Percentiles rank a stretch among this genome's conserved stretches.
Conservation (phyloP, 78 protist species). For the Dictyostelium citrinum region DNA sequence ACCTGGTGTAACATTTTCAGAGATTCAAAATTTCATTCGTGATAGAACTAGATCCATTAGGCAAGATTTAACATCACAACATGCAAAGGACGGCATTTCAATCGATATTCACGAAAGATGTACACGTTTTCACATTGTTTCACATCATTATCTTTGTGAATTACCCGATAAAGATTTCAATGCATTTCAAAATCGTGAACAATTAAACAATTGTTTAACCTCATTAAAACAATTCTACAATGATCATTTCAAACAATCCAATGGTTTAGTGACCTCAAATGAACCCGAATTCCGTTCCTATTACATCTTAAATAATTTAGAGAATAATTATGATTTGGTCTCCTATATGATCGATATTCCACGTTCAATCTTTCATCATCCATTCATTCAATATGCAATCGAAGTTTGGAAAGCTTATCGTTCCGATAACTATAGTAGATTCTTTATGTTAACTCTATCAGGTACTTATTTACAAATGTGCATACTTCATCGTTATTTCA, state of each 20-base stretch:
- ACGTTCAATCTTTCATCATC: background rate
- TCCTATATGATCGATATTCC: constrained; percentile 52
- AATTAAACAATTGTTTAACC: constrained; percentile 49
- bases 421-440: constrained; percentile 23
- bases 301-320: constrained; percentile 22
- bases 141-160: constrained; percentile 64
- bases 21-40: constrained; percentile 67
- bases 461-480: constrained; percentile 54
- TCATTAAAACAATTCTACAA: constrained; percentile 40
- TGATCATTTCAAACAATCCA: constrained; percentile 17
- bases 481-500: constrained; percentile 38
- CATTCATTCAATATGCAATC: constrained; percentile 39
- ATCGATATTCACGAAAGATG: constrained; percentile 71
- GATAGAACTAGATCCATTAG: constrained; percentile 54
- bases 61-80: constrained; percentile 62
- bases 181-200: constrained; percentile 53
- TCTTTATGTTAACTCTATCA: background rate
- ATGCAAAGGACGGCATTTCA: constrained; percentile 8
- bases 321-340: constrained; percentile 9
- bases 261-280: background rate
- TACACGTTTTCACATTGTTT: constrained; percentile 51
- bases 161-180: constrained; percentile 27
- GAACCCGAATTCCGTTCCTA: constrained; percentile 49
- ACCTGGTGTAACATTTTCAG: constrained; percentile 4
- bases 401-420: constrained; percentile 63